Base-by-base conservation (phyloP, 495 filamentous ascomycete genomes). In the Aspergillus biplanus region DNA sequence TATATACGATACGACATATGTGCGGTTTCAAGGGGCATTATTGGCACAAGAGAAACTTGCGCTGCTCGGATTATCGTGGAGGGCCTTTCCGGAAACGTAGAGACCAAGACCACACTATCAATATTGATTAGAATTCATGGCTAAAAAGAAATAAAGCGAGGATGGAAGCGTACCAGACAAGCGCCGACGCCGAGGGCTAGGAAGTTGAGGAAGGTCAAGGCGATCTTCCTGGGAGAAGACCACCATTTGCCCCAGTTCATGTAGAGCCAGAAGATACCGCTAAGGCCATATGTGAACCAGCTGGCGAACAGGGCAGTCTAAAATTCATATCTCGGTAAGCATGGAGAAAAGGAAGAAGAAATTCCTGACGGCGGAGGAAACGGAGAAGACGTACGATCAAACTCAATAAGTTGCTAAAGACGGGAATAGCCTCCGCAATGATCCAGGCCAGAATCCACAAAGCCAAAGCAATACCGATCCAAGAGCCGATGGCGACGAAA, bases 371-470 rank as follows among this genome's bases (percentile, higher is more conserved):
- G 2, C 33, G 37, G 8, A 46, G 34, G 18, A 52, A 27, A 81
- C 73, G 64, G 33, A 27, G 12, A 11, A 32, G 8, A 71, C 69
- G n/a, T 59, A 78, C 76, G 33, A 84, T 82, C 62, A 86, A 58
- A 44, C 78, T 79, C 18, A 92, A 74, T 56, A 92, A 71, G 56
- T 86, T 81, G 66, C 82, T 86, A 76, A 92, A 92, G 66, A 89
- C 85, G 0, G 90, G 90, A 33, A 92, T 89, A 1, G 87, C 84
- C 60, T 86, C 81, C 9, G 89, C 87, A 66, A 93, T 87, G 61
- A 92, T 75, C 86, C 87, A 92, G 7, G 88, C 87, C 7, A 90
- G 49, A 8, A 88, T 52, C 74, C 89, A 91, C 33, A 92, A 75
- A 54, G 63, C 52, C 5, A 80, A 56, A 5, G 84, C 82, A 21